Evolutionary conservation across 179 eudicot species (phyloP).

Genomic region (Spinacia oleracea): DNA sequence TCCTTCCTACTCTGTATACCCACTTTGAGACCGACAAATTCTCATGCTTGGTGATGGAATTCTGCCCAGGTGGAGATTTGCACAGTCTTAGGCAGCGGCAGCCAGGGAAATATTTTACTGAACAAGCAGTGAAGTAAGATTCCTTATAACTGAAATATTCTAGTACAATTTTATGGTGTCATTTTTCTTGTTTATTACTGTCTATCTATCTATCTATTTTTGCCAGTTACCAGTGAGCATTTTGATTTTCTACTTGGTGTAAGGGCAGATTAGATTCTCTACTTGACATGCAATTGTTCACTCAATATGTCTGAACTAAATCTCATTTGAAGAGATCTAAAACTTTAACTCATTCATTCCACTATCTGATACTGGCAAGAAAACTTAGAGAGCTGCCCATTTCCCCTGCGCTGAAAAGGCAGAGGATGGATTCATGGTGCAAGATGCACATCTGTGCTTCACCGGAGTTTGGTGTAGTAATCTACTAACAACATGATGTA

Average conservation of each 20-base stretch:
- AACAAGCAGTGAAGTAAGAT: conserved; percentile 59
- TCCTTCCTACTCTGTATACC: conserved; percentile 55
- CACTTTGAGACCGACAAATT: conserved; percentile 64
- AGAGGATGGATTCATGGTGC: not conserved
- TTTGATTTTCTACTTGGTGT: not conserved
- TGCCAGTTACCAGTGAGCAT: not conserved
- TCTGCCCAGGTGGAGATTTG: conserved; percentile 63
- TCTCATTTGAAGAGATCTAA: not conserved
- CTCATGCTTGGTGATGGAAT: conserved; percentile 67
- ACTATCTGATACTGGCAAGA: too few species aligned
- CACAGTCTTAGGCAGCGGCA: conserved; percentile 63
- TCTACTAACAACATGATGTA: not conserved
- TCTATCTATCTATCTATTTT: not conserved
- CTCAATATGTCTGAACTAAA: not conserved
- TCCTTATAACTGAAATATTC: not conserved
- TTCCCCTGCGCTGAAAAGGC: not conserved
- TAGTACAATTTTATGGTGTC: not conserved
- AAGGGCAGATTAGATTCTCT: not conserved
- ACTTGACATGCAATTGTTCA: not conserved
- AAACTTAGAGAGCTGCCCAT: not conserved
- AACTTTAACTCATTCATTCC: not conserved
- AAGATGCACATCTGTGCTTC: not conserved
- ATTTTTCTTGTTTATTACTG: not conserved
- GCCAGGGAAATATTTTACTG: conserved; percentile 57
- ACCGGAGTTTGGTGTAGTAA: not conserved